Percentiles rank a stretch among this genome's conserved stretches.
phyloP scores from a whole-genome alignment of 495 filamentous ascomycete species.

The Penicillium cataractarum region DNA sequence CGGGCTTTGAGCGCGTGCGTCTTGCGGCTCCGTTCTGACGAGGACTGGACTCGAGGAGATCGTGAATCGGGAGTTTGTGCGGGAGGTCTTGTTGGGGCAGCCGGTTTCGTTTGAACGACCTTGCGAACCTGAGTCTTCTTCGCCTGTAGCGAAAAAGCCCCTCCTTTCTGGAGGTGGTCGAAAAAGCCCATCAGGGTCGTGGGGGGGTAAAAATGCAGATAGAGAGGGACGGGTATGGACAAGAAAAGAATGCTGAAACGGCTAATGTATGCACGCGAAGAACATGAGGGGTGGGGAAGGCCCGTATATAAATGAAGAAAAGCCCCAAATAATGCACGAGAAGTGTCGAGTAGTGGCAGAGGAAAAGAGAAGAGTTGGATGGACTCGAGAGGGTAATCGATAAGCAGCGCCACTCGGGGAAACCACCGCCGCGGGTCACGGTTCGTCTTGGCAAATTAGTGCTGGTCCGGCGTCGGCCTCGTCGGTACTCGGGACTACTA shows the following conservation, averaged over 20 bases:
- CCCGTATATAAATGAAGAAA: conserved; percentile 7
- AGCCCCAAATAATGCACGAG: not conserved
- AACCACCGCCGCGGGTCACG: conserved; percentile 20
- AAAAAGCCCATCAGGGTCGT: conserved; percentile 54
- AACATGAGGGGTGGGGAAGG: conserved; percentile 15
- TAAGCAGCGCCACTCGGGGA: conserved; percentile 36
- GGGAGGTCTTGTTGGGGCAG: conserved; percentile 35
- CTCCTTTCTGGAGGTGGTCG: conserved; percentile 59
- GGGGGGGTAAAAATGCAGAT: conserved; percentile 13
- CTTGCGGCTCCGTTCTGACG: conserved; percentile 34
- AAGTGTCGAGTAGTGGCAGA: conserved; percentile 3
- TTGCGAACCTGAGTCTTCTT: conserved; percentile 54
- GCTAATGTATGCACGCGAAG: conserved; percentile 26
- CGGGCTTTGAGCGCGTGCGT: conserved; percentile 33
- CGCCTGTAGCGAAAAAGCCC: conserved; percentile 52
- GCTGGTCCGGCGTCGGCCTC: not conserved
- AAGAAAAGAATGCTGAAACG: conserved; percentile 10
- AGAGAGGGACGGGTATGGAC: conserved; percentile 17
- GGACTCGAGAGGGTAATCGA: conserved; percentile 24
- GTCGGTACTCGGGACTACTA: not conserved
- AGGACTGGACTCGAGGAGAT: conserved; percentile 28
- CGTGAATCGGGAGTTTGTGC: conserved; percentile 28
- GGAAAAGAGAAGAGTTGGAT: conserved; percentile 1
- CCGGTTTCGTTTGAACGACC: conserved; percentile 46
- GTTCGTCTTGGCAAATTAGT: conserved; percentile 4